These are phyloP conservation scores for Aspergillus leporis DNA, from an alignment of 495 filamentous ascomycete genomes.

Conservation along the genomic window DNA sequence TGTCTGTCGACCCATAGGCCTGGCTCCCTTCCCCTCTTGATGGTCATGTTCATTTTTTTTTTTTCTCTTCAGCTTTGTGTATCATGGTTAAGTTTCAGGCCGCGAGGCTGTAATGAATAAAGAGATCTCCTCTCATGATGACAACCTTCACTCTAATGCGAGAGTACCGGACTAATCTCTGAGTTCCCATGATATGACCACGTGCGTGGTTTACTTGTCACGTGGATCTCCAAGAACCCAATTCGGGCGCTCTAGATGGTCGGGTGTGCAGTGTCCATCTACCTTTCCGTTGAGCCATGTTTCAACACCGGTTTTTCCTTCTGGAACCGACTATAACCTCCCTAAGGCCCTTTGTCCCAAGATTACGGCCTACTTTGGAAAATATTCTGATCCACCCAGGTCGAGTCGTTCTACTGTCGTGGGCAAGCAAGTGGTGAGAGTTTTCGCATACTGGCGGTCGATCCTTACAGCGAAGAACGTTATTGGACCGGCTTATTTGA, in stretches of 20 bases:
- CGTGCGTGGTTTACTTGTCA: conserved; percentile 1
- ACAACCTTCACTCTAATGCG: conserved; percentile 1
- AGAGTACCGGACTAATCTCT: neutral
- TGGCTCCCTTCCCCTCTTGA: conserved; percentile 17
- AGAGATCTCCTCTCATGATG: conserved; percentile 29
- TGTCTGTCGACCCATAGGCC: conserved; percentile 20
- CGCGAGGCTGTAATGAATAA: conserved; percentile 27
- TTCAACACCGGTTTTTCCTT: neutral
- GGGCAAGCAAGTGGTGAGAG: conserved; percentile 12
- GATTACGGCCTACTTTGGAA: neutral
- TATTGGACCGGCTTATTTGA: conserved; percentile 11
- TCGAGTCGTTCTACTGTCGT: neutral
- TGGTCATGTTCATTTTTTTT: conserved; percentile 22
- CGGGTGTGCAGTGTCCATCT: neutral
- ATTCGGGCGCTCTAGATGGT: neutral
- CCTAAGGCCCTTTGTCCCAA: neutral
- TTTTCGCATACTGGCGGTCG: conserved; percentile 17
- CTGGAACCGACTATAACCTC: neutral
- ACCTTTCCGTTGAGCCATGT: neutral
- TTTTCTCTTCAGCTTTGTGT: conserved; percentile 16
- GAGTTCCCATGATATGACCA: neutral
- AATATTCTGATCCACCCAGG: neutral
- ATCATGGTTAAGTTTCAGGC: conserved; percentile 27
- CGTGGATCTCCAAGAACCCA: neutral
- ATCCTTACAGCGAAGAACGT: conserved; percentile 16